Evolutionary conservation across 805 yeast genomes (phyloP).

Genomic region (Wickerhamiella sorbophila): DNA sequence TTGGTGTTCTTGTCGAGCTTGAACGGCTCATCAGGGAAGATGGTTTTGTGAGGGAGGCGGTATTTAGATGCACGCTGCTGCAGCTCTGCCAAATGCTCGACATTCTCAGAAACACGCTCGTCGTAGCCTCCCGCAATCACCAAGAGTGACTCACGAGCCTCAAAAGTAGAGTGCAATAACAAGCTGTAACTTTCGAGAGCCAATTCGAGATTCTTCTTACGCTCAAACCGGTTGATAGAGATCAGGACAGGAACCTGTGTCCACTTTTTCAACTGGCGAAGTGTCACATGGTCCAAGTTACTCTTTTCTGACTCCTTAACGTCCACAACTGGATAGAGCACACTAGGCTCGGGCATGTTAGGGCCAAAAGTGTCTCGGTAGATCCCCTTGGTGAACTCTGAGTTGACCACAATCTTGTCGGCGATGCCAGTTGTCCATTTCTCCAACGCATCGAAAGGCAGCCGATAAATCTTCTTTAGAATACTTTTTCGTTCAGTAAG

Average conservation of each 20-base stretch:
- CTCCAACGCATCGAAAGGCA: slow-evolving; percentile 76
- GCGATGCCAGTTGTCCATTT: slow-evolving; percentile 63
- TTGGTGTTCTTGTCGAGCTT: slow-evolving; percentile 23
- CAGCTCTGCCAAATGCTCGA: slow-evolving; percentile 50
- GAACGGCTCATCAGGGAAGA: slow-evolving; percentile 19
- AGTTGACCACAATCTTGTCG: slow-evolving; percentile 76
- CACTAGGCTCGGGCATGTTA: slow-evolving; percentile 30
- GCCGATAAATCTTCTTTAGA: slow-evolving; percentile 51
- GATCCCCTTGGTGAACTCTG: slow-evolving; percentile 61
- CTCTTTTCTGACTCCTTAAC: slow-evolving; percentile 1
- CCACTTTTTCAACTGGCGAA: slow-evolving; percentile 6
- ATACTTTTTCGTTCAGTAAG: slow-evolving; percentile 45
- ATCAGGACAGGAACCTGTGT: slow-evolving; percentile 33
- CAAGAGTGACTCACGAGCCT: slow-evolving; percentile 28
- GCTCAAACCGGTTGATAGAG: slow-evolving; percentile 80
- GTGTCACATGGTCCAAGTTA: slow-evolving; percentile 2
- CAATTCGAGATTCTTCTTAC: slow-evolving; percentile 65
- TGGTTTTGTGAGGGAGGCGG: slow-evolving; percentile 33
- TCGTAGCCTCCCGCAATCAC: slow-evolving; percentile 91
- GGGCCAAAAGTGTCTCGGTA: slow-evolving; percentile 48
- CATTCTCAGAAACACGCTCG: slow-evolving; percentile 57
- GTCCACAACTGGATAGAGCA: slow-evolving; percentile 72
- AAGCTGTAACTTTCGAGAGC: slow-evolving; percentile 57
- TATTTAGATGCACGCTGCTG: slow-evolving; percentile 33
- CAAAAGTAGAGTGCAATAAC: slow-evolving; percentile 26